Evolutionary conservation across 768 basidiomycete species (phyloP).

Genomic region (Trametes cingulata): DNA sequence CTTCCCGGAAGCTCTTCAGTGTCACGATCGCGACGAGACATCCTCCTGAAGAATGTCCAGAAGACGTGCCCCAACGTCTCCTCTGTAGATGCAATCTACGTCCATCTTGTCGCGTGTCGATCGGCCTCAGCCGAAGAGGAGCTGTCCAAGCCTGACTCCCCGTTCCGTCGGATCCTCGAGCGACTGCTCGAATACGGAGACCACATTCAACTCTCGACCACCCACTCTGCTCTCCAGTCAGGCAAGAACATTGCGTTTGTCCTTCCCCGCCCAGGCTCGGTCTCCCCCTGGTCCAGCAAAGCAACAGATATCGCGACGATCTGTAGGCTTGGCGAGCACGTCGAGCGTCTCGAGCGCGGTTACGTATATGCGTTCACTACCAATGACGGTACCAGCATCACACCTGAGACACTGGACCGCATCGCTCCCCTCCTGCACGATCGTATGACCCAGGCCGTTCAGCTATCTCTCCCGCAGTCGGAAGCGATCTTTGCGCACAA

Average conservation of each 20-base stretch:
- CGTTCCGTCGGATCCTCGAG: conserved; percentile 55
- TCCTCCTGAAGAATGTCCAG: conserved; percentile 64
- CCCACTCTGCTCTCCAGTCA: conserved; percentile 37
- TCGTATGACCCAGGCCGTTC: conserved; percentile 91
- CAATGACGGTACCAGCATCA: conserved; percentile 41
- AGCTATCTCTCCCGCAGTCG: conserved; percentile 58
- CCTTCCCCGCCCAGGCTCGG: conserved; percentile 82
- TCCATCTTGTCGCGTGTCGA: conserved; percentile 79
- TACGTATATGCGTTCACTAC: conserved; percentile 64
- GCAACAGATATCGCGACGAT: conserved; percentile 92
- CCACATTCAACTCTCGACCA: conserved; percentile 52
- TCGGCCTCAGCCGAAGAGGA: conserved; percentile 46
- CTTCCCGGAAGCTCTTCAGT: conserved; percentile 77
- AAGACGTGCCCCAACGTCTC: conserved; percentile 49
- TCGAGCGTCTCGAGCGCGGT: conserved; percentile 89
- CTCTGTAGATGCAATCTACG: conserved; percentile 79
- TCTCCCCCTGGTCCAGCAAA: conserved; percentile 99
- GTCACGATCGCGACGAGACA: conserved; percentile 67
- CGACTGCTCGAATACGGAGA: conserved; percentile 86
- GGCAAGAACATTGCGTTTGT: conserved; percentile 61
- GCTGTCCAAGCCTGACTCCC: conserved; percentile 46
- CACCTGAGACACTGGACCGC: conserved; percentile 46
- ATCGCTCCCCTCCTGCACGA: conserved; percentile 83
- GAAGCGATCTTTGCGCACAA: conserved; percentile 59
- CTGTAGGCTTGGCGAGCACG: conserved; percentile 72